phyloP scores from a whole-genome alignment of 768 basidiomycete genomes.

The Flagelloscypha sp. region DNA sequence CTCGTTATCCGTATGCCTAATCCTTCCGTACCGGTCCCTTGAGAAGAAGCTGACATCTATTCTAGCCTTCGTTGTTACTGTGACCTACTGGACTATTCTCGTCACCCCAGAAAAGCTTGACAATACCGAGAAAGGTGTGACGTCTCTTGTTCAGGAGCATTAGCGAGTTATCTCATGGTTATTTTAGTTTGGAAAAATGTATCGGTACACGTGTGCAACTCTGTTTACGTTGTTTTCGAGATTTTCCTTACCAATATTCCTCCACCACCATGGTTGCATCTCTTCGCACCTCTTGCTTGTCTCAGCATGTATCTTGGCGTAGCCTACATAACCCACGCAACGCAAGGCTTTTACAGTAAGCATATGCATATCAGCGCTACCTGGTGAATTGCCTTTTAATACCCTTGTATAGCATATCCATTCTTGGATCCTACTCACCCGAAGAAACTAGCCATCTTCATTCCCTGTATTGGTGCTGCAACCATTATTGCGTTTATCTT shows the following conservation, averaged over 20 bases:
- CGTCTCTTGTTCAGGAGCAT: no score
- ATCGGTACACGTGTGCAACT: conserved; percentile 55
- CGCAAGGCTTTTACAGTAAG: conserved; percentile 61
- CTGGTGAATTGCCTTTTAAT: no score
- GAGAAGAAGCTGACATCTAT: no score
- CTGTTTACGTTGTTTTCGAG: conserved; percentile 48
- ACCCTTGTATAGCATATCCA: no score
- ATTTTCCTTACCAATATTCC: conserved; percentile 44
- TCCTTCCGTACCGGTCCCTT: no score
- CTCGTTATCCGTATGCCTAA: no score
- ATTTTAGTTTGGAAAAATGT: conserved; percentile 55
- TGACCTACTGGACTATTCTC: conserved; percentile 55
- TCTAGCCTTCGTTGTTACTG: conserved; percentile 54
- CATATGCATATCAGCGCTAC: no score
- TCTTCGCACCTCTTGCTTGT: conserved; percentile 39
- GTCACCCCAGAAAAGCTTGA: conserved; percentile 32
- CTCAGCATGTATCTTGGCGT: conserved; percentile 54
- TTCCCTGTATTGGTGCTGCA: no score
- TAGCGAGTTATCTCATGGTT: no score
- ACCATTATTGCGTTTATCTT: no score
- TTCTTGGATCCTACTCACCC: no score
- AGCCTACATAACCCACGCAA: conserved; percentile 56
- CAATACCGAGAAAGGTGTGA: conserved; percentile 31
- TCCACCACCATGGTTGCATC: conserved; percentile 43
- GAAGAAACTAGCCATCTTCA: no score